Base-by-base conservation (phyloP, 768 basidiomycete species). In the Amanita molliuscula region DNA sequence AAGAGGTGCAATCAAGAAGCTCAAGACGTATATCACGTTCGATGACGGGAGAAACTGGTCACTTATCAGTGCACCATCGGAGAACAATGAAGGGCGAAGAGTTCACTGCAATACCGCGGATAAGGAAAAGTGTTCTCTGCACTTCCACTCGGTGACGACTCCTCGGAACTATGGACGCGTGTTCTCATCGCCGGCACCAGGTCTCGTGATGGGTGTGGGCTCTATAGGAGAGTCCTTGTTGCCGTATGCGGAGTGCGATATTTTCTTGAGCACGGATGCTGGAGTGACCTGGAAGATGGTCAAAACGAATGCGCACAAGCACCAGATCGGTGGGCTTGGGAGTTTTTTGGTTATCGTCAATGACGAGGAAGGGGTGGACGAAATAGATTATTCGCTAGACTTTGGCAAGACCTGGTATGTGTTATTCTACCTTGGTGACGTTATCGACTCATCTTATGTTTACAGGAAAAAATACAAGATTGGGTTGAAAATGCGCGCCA, bases 161-260 rank as follows among this genome's bases (percentile, higher is more conserved):
- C 84, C 90, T 1, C 95, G 95, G 67, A 99, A 97, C 65, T 88
- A 84, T 59, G 95, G 96, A 0, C 84, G 89, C 15, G 76, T 97
- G 26, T 98, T 98, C 67, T 95, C 92, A 1, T 93, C 92, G 0
- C 84, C 90, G 4, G 95, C 94, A 0, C 95, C 95, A 0, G 95
- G 96, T 0, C 77, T 91, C 53, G 84, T 90, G 25, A 95, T 99
- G 88, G 95, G 88, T n/a, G 92, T 98, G 1, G 96, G 96, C 5
- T 87, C 81, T 0, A 76, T 96, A 31, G 93, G 95, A 2, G 66
- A 74, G 18, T 63, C 67, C 10, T 69, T 97, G 6, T 62, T 70
- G 15, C 68, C 79, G 0, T 97, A 97, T 58, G 81, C 86, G 37
- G 84, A 96, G 33, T 83, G 88, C 59, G 91, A 96, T 58, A 97